Percentiles rank a stretch among this genome's conserved stretches.
Conservation (phyloP, 345 rosid species). For the Gossypioides kirkii region DNA sequence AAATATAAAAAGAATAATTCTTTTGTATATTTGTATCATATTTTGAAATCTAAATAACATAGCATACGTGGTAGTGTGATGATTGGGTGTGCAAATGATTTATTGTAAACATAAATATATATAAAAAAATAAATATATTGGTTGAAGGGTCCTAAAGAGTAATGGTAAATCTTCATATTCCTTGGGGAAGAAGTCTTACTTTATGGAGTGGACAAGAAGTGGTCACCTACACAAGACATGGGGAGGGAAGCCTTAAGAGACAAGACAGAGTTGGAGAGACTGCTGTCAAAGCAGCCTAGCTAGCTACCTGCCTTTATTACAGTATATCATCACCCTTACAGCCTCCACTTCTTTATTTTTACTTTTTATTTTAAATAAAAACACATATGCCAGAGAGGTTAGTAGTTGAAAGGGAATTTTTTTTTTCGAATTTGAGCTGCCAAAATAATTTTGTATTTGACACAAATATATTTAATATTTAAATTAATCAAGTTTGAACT, state of each 20-base stretch:
- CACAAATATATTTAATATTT: too few relatives aligned
- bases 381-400: too few relatives aligned
- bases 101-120: background rate
- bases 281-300: constrained; percentile 11
- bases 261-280: constrained; percentile 39
- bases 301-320: constrained; percentile 10
- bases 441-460: background rate
- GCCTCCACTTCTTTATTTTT: constrained; percentile 14
- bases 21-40: background rate
- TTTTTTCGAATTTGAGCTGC: background rate
- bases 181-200: constrained; percentile 30
- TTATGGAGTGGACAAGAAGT: constrained; percentile 37
- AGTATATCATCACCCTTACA: constrained; percentile 16
- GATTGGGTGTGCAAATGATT: background rate
- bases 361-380: too few relatives aligned
- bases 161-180: constrained; percentile 27
- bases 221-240: constrained; percentile 33
- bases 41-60: too few relatives aligned
- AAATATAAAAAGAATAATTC: too few relatives aligned
- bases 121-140: constrained; percentile 4
- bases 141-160: constrained; percentile 28
- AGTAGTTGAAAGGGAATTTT: too few relatives aligned
- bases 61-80: background rate
- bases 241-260: constrained; percentile 29
- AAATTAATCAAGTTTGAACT: too few relatives aligned